A percentile compares a stretch with the other conserved stretches of the same genome.
Conservation (phyloP, 2,329 filamentous ascomycete species). For the Pseudovirgaria hyperparasitica region DNA sequence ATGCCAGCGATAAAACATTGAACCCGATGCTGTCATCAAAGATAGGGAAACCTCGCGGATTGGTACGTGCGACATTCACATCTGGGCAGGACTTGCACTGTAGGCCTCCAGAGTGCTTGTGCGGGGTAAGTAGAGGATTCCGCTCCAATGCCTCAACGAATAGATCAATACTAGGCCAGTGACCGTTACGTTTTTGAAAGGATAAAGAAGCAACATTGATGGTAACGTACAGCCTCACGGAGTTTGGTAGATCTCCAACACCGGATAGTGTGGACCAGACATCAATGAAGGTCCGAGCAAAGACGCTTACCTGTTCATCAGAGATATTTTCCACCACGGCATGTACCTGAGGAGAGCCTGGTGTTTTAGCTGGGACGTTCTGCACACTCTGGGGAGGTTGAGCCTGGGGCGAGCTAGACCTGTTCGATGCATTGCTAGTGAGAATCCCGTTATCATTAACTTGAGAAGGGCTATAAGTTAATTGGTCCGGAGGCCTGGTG, state of each 20-base stretch:
- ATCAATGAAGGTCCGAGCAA: conserved; percentile 40
- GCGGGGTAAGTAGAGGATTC: conserved; percentile 25
- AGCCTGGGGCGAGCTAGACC: too few relatives aligned
- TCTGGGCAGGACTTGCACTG: conserved; percentile 29
- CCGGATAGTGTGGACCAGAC: conserved; percentile 50
- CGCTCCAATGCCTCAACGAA: conserved; percentile 31
- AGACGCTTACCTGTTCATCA: conserved; percentile 27
- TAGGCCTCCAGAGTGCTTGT: conserved; percentile 32
- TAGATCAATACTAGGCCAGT: conserved; percentile 46
- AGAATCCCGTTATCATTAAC: too few relatives aligned
- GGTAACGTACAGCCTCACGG: conserved; percentile 49
- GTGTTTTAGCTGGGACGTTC: too few relatives aligned
- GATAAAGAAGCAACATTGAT: conserved; percentile 49
- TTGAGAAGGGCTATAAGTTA: too few relatives aligned
- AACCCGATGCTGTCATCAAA: conserved; percentile 26
- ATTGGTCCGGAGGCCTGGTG: too few relatives aligned
- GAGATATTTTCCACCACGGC: too few relatives aligned
- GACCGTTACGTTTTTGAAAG: conserved; percentile 45
- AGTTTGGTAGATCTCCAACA: conserved; percentile 48
- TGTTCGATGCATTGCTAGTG: too few relatives aligned
- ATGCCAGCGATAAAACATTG: conserved; percentile 41
- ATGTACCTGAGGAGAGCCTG: too few relatives aligned
- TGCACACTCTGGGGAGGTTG: too few relatives aligned
- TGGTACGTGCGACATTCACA: conserved; percentile 14
- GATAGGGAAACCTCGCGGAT: conserved; percentile 19